These are phyloP conservation scores for Clavispora carvajalis DNA, from an alignment of 805 yeast species.

Conservation along the genomic window DNA sequence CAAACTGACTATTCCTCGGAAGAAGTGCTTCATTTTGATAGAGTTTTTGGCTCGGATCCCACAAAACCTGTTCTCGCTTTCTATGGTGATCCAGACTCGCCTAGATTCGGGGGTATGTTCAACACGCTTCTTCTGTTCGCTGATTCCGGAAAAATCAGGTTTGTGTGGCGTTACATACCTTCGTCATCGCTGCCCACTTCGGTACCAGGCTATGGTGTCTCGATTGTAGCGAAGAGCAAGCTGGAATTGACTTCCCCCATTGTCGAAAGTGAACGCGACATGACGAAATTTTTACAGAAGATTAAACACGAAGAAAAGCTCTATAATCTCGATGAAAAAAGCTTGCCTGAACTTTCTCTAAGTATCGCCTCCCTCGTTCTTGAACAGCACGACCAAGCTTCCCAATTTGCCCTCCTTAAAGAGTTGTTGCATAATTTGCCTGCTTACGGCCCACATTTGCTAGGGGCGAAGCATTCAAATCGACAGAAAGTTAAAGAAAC, in stretches of 20 bases:
- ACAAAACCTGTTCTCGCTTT: slow-evolving; percentile 52
- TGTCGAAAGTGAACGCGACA: background rate
- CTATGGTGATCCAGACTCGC: slow-evolving; percentile 59
- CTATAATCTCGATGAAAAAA: background rate
- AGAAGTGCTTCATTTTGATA: slow-evolving; percentile 43
- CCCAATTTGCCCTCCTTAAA: slow-evolving; percentile 2
- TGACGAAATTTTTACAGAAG: background rate
- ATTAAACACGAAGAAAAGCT: slow-evolving; percentile 1
- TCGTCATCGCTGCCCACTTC: slow-evolving; percentile 18
- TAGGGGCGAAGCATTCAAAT: slow-evolving; percentile 1
- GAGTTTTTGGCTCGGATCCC: slow-evolving; percentile 52
- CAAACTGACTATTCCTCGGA: slow-evolving; percentile 43
- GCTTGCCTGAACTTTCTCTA: slow-evolving; percentile 3
- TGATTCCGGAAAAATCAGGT: slow-evolving; percentile 56
- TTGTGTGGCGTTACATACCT: slow-evolving; percentile 71
- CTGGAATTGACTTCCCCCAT: background rate
- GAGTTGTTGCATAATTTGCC: slow-evolving; percentile 10
- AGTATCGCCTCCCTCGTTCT: slow-evolving; percentile 7
- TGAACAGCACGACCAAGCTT: background rate
- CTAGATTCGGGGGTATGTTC: slow-evolving; percentile 52
- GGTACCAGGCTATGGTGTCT: slow-evolving; percentile 60
- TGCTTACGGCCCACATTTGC: slow-evolving; percentile 9
- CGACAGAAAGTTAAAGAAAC: slow-evolving; percentile 12
- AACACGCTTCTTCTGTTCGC: slow-evolving; percentile 56
- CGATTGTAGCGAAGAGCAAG: slow-evolving; percentile 7